phyloP scores from a whole-genome alignment of 805 yeast genomes.

The Torulaspora quercuum region DNA sequence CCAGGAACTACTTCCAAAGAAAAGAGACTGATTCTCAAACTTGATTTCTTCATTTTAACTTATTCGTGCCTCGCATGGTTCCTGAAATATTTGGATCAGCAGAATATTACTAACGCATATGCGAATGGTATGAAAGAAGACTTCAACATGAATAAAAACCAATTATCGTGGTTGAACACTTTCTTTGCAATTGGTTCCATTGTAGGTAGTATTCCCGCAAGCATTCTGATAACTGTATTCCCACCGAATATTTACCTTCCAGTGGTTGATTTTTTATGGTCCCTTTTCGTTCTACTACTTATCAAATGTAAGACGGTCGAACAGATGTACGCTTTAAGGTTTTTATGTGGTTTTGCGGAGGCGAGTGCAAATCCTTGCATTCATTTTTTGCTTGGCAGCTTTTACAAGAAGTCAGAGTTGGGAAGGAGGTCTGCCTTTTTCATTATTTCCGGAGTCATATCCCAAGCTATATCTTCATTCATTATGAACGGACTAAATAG shows the following conservation, averaged over 20 bases:
- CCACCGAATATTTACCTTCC: conserved; percentile 50
- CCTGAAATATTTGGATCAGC: conserved; percentile 45
- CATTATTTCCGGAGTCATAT: conserved; percentile 47
- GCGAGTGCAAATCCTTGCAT: conserved; percentile 47
- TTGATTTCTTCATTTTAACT: conserved; percentile 27
- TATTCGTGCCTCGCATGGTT: conserved; percentile 36
- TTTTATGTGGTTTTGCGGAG: conserved; percentile 53
- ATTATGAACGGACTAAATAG: conserved; percentile 48
- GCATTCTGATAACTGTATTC: conserved; percentile 44
- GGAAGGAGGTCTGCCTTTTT: conserved; percentile 47
- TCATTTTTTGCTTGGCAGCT: conserved; percentile 46
- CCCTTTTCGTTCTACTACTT: conserved; percentile 44
- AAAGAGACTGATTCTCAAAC: conserved; percentile 28
- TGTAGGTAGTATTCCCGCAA: conserved; percentile 54
- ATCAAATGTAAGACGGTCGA: conserved; percentile 42
- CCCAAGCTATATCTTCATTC: conserved; percentile 45
- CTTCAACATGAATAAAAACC: conserved; percentile 41
- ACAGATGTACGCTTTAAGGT: conserved; percentile 50
- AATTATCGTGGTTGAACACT: conserved; percentile 48
- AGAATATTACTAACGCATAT: conserved; percentile 54
- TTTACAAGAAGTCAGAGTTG: conserved; percentile 44
- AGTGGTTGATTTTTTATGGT: conserved; percentile 50
- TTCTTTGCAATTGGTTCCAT: conserved; percentile 55
- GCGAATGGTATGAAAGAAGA: conserved; percentile 58
- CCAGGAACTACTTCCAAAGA: conserved; percentile 31